Evolutionary conservation across 208 protist species (phyloP), one percentile per base, ranked within the genome.

Genomic region (Trypanosomatidae sp.): DNA sequence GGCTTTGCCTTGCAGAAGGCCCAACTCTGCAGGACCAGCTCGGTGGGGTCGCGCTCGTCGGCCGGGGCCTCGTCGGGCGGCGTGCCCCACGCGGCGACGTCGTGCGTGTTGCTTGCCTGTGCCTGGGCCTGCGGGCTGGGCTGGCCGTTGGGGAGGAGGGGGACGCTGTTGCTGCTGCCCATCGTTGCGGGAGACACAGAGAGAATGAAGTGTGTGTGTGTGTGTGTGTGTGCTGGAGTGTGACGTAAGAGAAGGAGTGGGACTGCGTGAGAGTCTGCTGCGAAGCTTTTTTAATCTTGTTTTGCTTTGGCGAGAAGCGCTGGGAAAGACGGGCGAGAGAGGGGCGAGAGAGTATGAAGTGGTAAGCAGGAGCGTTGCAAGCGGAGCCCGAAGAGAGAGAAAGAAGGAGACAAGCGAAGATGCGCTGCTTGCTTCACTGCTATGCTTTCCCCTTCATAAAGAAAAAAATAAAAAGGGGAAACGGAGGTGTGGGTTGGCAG

Each of bases 11-110:
- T 96, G 77, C 94, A 98, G 78, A 88, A 96, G 44, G 90, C 92
- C 92, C 94, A 98, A 39, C 90, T 90, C 80, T 98, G 91, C 22
- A 98, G 80, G 52, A 98, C 89, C 25, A 98, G 82, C 62, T 98
- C 92, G 43, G 91, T 92, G 15, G 83, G 81, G 64, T 95, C 90
- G 30, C 76, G 68, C 71, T 97, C 89, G 56, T 87, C 79, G 2
- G 66, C 84, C 0, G 89, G 89, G 33, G 89, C 81, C n/a, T 91
- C 91, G 43, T 90, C 85, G 1, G 93, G 93, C 33, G 87, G 83
- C 9, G 76, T 50, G 22, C 91, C 93, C 91, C 91, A 96, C 64
- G 88, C 76, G 41, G 80, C 59, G 28, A 80, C 76, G 46, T 83
- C 74, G 2, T 52, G n/a, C n/a, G n/a, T 22, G 41, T 81, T 52